Percentiles rank a stretch among this genome's conserved stretches.
phyloP scores from a whole-genome alignment of 2,329 filamentous ascomycete species.

The Diaporthe vaccinii region DNA sequence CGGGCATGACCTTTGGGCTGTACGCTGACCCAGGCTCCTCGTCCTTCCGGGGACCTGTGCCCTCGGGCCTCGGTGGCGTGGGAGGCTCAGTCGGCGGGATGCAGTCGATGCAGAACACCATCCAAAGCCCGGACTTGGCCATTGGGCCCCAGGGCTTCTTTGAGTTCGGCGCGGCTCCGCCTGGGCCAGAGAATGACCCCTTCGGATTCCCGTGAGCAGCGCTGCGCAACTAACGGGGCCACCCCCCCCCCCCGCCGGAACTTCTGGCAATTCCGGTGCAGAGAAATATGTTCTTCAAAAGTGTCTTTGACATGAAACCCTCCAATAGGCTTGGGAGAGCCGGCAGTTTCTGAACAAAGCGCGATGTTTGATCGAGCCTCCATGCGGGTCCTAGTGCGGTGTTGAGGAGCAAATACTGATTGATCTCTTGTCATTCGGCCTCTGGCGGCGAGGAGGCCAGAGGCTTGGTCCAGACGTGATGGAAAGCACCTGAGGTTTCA shows the following conservation, averaged over 20 bases:
- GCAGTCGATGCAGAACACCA: slow-evolving; percentile 5
- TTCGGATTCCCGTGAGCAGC: neutral
- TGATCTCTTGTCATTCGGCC: neutral
- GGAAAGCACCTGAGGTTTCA: neutral
- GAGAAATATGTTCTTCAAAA: neutral
- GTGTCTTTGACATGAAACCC: neutral
- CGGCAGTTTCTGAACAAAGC: neutral
- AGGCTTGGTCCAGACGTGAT: neutral
- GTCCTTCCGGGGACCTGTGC: slow-evolving; percentile 6
- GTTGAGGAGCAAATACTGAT: neutral
- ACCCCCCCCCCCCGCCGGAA: neutral
- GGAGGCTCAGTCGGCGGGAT: slow-evolving; percentile 6
- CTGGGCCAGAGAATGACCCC: neutral
- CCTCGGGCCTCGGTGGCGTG: slow-evolving; percentile 1
- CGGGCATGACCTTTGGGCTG: slow-evolving; percentile 5
- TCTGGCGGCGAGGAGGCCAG: neutral
- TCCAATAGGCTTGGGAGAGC: neutral
- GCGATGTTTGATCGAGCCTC: no score
- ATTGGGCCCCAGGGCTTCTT: slow-evolving; percentile 25
- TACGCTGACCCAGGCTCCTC: slow-evolving; percentile 1
- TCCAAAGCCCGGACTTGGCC: slow-evolving; percentile 12
- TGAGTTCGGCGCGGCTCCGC: slow-evolving; percentile 3
- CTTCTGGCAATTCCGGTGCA: no score
- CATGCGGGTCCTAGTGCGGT: neutral
- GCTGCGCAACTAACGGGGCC: neutral